These are phyloP conservation scores for Microglena sp. DNA, from an alignment of 139 green algal species.

Conservation along the genomic window DNA sequence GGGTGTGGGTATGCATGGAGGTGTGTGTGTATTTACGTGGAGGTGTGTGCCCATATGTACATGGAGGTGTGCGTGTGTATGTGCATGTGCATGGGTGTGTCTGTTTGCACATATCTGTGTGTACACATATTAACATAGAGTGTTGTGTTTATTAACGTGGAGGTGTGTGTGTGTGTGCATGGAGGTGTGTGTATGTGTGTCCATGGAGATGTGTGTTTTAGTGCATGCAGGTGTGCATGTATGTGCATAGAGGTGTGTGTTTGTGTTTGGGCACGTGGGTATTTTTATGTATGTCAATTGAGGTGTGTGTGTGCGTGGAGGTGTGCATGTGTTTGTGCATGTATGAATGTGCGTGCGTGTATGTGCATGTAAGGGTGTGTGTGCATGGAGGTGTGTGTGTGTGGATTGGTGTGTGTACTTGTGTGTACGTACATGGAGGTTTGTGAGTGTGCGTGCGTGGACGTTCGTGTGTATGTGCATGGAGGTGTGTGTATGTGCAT, in stretches of 20 bases:
- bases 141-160: no score
- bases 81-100: not conserved
- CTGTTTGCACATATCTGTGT: slow-evolving; percentile 2
- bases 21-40: slow-evolving; percentile 7
- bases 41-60: slow-evolving; percentile 8
- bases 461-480: slow-evolving; percentile 6
- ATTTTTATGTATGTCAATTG: not conserved
- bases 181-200: not conserved
- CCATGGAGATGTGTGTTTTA: not conserved
- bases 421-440: not conserved
- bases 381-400: not conserved
- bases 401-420: not conserved
- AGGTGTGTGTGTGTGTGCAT: no score
- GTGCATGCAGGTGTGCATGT: not conserved
- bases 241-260: slow-evolving; percentile 3
- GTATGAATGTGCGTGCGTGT: not conserved
- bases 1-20: not conserved
- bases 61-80: slow-evolving; percentile 4
- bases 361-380: not conserved
- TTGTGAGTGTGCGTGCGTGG: slow-evolving; percentile 11
- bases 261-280: no score
- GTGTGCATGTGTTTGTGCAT: slow-evolving; percentile 6
- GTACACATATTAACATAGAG: no score
- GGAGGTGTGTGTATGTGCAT: no score
- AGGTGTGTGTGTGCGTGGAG: slow-evolving; percentile 4